Evolutionary conservation across 352 stramenopile genomes (phyloP), one percentile per base, ranked within the genome.

Genomic region (Pythium sukuiense): DNA sequence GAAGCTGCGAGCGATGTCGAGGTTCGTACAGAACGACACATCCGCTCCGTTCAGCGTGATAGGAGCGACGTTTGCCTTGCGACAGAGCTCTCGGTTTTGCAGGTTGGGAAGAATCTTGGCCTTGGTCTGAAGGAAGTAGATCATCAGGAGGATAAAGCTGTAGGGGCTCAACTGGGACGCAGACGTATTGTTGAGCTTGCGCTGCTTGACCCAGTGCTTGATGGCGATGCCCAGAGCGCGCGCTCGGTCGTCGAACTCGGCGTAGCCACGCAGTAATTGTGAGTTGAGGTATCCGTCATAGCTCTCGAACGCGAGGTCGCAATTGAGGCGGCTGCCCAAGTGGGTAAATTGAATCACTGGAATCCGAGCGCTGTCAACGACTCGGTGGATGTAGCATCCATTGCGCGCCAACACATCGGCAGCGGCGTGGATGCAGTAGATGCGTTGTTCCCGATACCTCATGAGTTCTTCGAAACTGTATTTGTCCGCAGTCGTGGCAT

Each of bases 161-260:
- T 99, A 99, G 27, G 92, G 99, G 71, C 89, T 98, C 45, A 99
- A 78, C 24, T 93, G 99, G 26, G 98, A 96, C 49, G 90, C 76
- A 3, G 90, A 92, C 29, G 98, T 96, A 65, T 99, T 96, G 78
- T 98, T 99, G 52, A 99, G 94, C 29, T 87, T 78, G 24, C 98
- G 84, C 18, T 78, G 79, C 78, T 99, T 99, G 9, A 97, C 97
- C 97, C 97, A 99, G 45, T 97, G 82, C 78, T 99, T 99, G 55
- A 99, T 68, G n/a, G 97, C 92, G 53, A 98, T 88, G 7, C 96
- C 97, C 6, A 99, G 69, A 20, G 90, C 72, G 2, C 93, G 88
- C 20, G 84, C 85, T 33, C 89, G 85, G 18, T 85, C 71, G 61
- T 97, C 89, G 18, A 84, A 81, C 18, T 69, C 57, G 24, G 83